phyloP scores from a whole-genome alignment of 1,284 basidiomycete species.

The Cryptococcus neoformans region DNA sequence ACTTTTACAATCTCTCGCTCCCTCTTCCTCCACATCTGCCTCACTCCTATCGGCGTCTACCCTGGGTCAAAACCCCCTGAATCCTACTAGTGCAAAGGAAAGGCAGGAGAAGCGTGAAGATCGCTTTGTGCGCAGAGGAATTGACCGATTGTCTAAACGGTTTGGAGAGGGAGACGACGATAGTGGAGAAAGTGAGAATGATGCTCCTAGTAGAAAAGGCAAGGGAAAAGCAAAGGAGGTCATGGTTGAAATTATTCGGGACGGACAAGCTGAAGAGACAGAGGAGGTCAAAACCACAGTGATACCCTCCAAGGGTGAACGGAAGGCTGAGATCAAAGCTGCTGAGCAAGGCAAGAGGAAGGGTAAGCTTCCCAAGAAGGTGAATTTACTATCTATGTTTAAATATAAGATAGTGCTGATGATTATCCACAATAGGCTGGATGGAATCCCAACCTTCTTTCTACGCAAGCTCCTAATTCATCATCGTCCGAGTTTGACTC shows the following conservation, averaged over 20 bases:
- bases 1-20: constrained; percentile 33
- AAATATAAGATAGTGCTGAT: not conserved
- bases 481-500: constrained; percentile 48
- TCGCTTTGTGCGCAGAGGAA: constrained; percentile 64
- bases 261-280: constrained; percentile 49
- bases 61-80: constrained; percentile 43
- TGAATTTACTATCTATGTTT: constrained; percentile 10
- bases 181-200: constrained; percentile 44
- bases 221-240: constrained; percentile 58
- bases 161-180: constrained; percentile 55
- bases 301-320: constrained; percentile 33
- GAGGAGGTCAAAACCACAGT: constrained; percentile 51
- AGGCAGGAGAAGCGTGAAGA: constrained; percentile 78
- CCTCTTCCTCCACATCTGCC: constrained; percentile 25
- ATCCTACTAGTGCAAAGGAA: constrained; percentile 42
- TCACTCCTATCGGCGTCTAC: constrained; percentile 34
- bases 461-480: constrained; percentile 24
- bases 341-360: constrained; percentile 16
- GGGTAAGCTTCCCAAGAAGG: constrained; percentile 33
- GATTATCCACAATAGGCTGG: constrained; percentile 19
- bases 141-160: constrained; percentile 56
- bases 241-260: constrained; percentile 62
- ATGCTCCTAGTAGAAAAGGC: constrained; percentile 57
- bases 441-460: constrained; percentile 42
- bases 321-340: constrained; percentile 18